These are phyloP conservation scores for Hypericum perforatum DNA, from an alignment of 345 rosid species.

Conservation along the genomic window DNA sequence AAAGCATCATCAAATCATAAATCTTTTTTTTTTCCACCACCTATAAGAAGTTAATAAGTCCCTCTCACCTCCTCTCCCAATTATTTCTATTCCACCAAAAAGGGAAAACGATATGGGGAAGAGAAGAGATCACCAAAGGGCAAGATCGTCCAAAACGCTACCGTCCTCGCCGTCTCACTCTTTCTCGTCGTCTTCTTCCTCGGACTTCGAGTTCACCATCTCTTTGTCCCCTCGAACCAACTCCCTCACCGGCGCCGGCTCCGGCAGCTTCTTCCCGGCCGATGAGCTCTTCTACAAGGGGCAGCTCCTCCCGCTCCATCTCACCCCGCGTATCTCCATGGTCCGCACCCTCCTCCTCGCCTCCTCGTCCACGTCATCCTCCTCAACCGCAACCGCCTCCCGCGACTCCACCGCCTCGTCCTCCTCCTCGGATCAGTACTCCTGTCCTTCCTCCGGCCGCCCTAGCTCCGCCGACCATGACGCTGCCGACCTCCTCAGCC, in stretches of 20 bases:
- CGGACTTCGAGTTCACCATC: conserved; percentile 85
- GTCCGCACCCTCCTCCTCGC: conserved; percentile 79
- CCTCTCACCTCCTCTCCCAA: not conserved
- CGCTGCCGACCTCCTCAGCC: conserved; percentile 32
- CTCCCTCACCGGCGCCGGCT: conserved; percentile 15
- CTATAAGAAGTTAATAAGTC: not conserved
- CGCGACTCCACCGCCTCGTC: conserved; percentile 77
- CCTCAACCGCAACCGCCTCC: conserved; percentile 49
- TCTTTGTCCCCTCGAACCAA: conserved; percentile 59
- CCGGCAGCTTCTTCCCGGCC: conserved; percentile 67
- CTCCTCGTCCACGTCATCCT: conserved; percentile 62
- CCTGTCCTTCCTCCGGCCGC: conserved; percentile 45
- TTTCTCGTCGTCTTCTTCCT: conserved; percentile 69
- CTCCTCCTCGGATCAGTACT: conserved; percentile 42
- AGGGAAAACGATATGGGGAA: conserved; percentile 22
- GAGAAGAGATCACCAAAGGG: conserved; percentile 23
- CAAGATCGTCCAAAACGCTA: conserved; percentile 43
- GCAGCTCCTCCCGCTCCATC: conserved; percentile 89
- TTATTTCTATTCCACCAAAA: not conserved
- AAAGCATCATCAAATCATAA: too few species aligned
- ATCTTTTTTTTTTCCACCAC: too few species aligned
- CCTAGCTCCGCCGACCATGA: conserved; percentile 81
- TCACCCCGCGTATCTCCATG: conserved; percentile 84
- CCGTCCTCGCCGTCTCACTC: conserved; percentile 72
- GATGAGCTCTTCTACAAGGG: conserved; percentile 99